Percentiles rank a stretch among this genome's conserved stretches.
These are phyloP conservation scores for Russula vinacea DNA, from an alignment of 768 basidiomycete species.

Conservation along the genomic window DNA sequence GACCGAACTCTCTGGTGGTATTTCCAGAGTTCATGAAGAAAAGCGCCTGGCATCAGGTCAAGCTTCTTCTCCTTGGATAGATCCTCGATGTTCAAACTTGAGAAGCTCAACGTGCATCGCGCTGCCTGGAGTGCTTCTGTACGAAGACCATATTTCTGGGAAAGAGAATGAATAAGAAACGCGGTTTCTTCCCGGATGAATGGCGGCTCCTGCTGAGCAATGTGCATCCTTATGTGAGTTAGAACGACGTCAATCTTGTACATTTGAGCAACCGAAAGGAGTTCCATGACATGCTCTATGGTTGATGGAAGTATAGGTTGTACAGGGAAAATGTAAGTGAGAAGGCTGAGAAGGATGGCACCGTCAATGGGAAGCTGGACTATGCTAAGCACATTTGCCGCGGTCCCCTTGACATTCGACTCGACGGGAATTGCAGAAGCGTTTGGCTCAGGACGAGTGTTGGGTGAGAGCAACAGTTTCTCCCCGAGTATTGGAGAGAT, in stretches of 20 bases:
- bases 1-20: background rate
- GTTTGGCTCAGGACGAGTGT: too few species aligned
- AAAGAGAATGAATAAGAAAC: background rate
- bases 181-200: background rate
- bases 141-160: background rate
- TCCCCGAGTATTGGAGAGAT: too few species aligned
- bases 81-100: background rate
- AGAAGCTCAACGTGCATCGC: background rate
- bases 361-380: too few species aligned
- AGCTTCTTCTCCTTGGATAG: background rate
- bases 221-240: background rate
- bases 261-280: background rate
- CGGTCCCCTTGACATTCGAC: too few species aligned
- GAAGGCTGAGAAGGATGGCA: too few species aligned
- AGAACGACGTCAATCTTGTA: background rate
- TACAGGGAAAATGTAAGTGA: background rate
- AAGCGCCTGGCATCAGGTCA: background rate
- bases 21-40: background rate
- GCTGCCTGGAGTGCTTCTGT: background rate
- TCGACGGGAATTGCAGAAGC: too few species aligned
- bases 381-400: too few species aligned
- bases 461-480: too few species aligned
- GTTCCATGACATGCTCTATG: background rate
- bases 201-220: background rate
- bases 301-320: background rate